Evolutionary conservation across 192 early-diverging fungal genomes (phyloP), one percentile per base, ranked within the genome.

Genomic region (Coemansia sp.): DNA sequence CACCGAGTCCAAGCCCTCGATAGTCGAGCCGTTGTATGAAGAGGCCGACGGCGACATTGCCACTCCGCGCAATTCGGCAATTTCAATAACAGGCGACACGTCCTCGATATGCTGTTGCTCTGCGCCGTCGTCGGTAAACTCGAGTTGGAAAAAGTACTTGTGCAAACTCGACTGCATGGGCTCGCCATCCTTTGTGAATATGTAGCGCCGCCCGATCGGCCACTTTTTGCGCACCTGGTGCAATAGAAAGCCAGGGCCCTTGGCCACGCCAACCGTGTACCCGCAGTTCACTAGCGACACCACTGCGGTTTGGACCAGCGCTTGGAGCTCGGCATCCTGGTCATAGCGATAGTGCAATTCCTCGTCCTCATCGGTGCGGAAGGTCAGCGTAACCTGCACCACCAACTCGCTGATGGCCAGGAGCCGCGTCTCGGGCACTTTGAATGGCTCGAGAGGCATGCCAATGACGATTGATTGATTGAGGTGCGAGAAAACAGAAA

Each of bases 91-190:
- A n/a, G 62, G 62, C 35, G 19, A 36, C 17, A 22, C 17, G 6
- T 36, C 51, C 9, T 49, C 45, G 22, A 11, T 8, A 31, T 36
- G 59, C 59, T 24, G 27, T 12, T 32, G 8, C 29, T 53, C 41
- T 9, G 38, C 62, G 6, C 24, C 42, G 3, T 75, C 67, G 35
- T 76, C 79, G 0, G 72, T 64, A 43, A 82, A 62, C 71, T 82
- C 79, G 14, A 82, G 71, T 47, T 82, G 79, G 41, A 82, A 68
- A 46, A 82, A 82, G 35, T 74, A 82, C 71, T 82, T 82, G 79
- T 82, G 71, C 67, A 74, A 39, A 19, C 79, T 77, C 0, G 79
- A 82, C 29, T 82, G 74, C 60, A 77, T n/a, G 10, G 79, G 74
- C 57, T 82, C 75, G 4, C 79, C 79, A 40, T 82, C 42, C 24